Evolutionary conservation across 148 eudicot genomes (phyloP).

Genomic region (Vaccinium corymbosum): DNA sequence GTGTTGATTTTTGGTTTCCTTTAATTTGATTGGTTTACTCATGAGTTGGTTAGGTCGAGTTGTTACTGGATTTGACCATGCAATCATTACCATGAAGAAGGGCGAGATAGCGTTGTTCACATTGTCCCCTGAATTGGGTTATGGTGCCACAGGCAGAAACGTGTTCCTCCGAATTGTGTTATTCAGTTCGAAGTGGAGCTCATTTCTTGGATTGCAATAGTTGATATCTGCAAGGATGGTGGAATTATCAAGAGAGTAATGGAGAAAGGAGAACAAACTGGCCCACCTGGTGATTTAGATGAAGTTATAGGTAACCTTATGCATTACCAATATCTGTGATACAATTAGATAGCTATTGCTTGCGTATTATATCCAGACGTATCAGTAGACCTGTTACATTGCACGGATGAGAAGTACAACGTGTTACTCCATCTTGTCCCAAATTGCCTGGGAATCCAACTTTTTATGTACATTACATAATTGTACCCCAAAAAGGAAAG

Average conservation of each 20-base stretch:
- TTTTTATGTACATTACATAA: too few relatives aligned
- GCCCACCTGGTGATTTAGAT: conserved; percentile 62
- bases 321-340: background rate
- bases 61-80: conserved; percentile 41
- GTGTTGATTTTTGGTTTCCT: background rate
- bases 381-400: too few relatives aligned
- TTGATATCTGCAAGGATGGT: conserved; percentile 68
- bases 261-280: conserved; percentile 42
- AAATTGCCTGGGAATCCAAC: too few relatives aligned
- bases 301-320: conserved; percentile 56
- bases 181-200: conserved; percentile 58
- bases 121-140: conserved; percentile 41
- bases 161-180: conserved; percentile 34
- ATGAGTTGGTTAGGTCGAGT: conserved; percentile 35
- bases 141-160: conserved; percentile 28
- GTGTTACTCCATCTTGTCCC: too few relatives aligned
- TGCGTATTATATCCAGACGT: too few relatives aligned
- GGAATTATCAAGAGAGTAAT: conserved; percentile 56
- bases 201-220: conserved; percentile 53
- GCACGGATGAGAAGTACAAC: background rate
- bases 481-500: too few relatives aligned
- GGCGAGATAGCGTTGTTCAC: conserved; percentile 63
- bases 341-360: too few relatives aligned
- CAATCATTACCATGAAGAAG: conserved; percentile 54
- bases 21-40: conserved; percentile 1